Conservation (phyloP, 345 rosid species). For the Physaria fendleri region DNA sequence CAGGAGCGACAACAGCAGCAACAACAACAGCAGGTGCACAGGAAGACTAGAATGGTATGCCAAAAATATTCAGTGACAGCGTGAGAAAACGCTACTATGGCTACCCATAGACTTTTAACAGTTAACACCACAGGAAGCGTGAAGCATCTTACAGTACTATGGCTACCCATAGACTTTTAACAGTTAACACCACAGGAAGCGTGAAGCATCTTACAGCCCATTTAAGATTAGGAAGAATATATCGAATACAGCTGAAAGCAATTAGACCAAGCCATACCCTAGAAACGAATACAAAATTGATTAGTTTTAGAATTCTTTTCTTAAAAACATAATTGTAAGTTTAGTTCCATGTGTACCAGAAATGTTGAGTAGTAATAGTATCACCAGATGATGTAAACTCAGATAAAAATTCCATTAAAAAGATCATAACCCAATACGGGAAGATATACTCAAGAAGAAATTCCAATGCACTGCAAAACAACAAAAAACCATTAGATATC, state of each 20-base stretch:
- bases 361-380: not conserved
- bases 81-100: no score
- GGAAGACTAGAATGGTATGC: no score
- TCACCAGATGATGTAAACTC: not conserved
- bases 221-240: not conserved
- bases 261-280: not conserved
- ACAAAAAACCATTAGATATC: not conserved
- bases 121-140: no score
- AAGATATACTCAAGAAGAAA: not conserved
- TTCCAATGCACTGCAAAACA: not conserved
- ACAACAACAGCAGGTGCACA: no score
- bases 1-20: no score
- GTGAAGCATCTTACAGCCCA: not conserved
- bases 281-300: not conserved
- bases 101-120: no score
- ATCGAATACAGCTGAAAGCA: not conserved
- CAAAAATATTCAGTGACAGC: no score
- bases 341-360: not conserved
- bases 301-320: not conserved
- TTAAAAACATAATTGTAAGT: not conserved
- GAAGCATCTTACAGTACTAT: not conserved
- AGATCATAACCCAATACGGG: not conserved
- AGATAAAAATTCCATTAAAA: not conserved
- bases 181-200: no score
- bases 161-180: no score